Evolutionary conservation across 768 basidiomycete species (phyloP).

Genomic region (Pisolithus orientalis): DNA sequence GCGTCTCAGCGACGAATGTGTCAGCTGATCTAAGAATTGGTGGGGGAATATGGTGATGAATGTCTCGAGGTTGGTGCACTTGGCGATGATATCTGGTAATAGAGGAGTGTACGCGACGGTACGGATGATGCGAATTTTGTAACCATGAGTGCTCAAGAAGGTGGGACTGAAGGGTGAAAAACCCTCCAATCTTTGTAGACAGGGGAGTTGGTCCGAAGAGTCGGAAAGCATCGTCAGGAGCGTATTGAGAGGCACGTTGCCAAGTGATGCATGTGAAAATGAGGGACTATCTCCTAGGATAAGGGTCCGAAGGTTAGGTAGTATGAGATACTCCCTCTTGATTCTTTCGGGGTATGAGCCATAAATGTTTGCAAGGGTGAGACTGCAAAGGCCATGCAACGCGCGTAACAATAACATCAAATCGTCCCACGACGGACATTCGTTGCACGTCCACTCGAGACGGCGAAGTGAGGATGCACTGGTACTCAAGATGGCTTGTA

Average conservation of each 20-base stretch:
- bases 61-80: slow-evolving; percentile 36
- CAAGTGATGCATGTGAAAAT: slow-evolving; percentile 27
- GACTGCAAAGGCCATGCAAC: slow-evolving; percentile 31
- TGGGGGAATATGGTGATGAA: slow-evolving; percentile 34
- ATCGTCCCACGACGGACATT: slow-evolving; percentile 36
- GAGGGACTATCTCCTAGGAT: slow-evolving; percentile 32
- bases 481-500: slow-evolving; percentile 27
- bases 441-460: slow-evolving; percentile 41
- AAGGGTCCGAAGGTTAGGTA: slow-evolving; percentile 36
- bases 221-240: slow-evolving; percentile 33
- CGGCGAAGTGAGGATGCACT: slow-evolving; percentile 33
- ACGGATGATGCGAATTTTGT: slow-evolving; percentile 36
- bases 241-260: slow-evolving; percentile 34
- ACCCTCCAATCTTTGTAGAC: slow-evolving; percentile 37
- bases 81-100: slow-evolving; percentile 30
- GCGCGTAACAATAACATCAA: slow-evolving; percentile 30
- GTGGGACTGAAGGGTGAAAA: slow-evolving; percentile 35
- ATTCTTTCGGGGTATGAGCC: slow-evolving; percentile 23
- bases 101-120: slow-evolving; percentile 31
- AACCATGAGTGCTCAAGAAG: slow-evolving; percentile 37
- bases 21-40: slow-evolving; percentile 28
- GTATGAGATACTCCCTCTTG: slow-evolving; percentile 18
- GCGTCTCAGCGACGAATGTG: slow-evolving; percentile 34
- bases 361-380: slow-evolving; percentile 36
- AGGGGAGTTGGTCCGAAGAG: slow-evolving; percentile 31